phyloP scores from a whole-genome alignment of 257 asterid genomes.

The Capsicum baccatum region DNA sequence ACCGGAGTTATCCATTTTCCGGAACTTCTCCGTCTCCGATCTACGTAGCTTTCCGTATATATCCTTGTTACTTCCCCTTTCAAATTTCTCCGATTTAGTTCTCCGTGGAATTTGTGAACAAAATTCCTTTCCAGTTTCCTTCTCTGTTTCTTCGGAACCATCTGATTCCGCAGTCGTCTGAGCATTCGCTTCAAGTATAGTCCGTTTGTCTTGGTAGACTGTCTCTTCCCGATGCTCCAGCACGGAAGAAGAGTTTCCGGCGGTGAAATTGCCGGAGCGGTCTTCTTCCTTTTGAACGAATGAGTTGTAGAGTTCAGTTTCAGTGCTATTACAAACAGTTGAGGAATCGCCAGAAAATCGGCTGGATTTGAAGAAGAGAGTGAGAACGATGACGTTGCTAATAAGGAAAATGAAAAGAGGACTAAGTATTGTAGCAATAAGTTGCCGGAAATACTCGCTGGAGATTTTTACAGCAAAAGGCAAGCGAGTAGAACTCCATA shows the following conservation, averaged over 20 bases:
- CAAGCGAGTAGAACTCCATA: conserved; percentile 57
- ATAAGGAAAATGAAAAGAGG: conserved; percentile 70
- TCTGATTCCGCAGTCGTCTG: neutral
- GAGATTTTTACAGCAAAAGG: conserved; percentile 62
- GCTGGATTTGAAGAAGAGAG: conserved; percentile 66
- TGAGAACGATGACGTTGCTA: conserved; percentile 63
- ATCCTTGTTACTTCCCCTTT: conserved; percentile 30
- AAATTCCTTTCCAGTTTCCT: neutral
- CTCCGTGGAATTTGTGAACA: conserved; percentile 31
- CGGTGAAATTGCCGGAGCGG: neutral
- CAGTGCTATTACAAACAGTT: neutral
- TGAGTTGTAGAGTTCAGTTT: conserved; percentile 35
- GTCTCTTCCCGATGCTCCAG: conserved; percentile 31
- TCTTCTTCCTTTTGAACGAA: conserved; percentile 33
- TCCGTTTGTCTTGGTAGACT: conserved; percentile 57
- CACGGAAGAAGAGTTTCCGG: conserved; percentile 19
- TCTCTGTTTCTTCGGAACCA: neutral
- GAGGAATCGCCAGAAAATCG: conserved; percentile 31
- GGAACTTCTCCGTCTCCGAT: conserved; percentile 53
- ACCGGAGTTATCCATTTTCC: conserved; percentile 40
- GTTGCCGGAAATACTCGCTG: conserved; percentile 60
- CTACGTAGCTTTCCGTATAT: conserved; percentile 51
- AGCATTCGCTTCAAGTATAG: conserved; percentile 40
- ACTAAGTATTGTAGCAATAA: conserved; percentile 46
- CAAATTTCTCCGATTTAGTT: conserved; percentile 41